Conservation (phyloP, 2,329 filamentous ascomycete genomes). For the Aspergillus piperis region DNA sequence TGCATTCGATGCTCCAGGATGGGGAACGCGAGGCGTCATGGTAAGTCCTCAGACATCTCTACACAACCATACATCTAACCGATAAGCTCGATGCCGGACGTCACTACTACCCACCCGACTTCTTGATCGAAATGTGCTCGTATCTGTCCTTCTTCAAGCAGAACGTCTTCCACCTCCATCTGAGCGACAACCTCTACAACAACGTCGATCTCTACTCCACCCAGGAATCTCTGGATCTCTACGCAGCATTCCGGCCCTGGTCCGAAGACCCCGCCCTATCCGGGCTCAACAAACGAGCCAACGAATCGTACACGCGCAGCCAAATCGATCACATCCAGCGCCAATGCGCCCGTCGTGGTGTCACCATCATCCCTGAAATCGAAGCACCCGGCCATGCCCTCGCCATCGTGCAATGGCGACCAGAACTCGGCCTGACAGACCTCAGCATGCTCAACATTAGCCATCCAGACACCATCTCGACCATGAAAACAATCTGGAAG, state of each 20-base stretch:
- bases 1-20: slow-evolving; percentile 53
- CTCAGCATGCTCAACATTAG: slow-evolving; percentile 56
- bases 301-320: slow-evolving; percentile 55
- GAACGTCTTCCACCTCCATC: slow-evolving; percentile 57
- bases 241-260: slow-evolving; percentile 56
- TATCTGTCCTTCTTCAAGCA: slow-evolving; percentile 63
- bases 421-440: slow-evolving; percentile 52
- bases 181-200: slow-evolving; percentile 55
- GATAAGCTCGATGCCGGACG: slow-evolving; percentile 47
- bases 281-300: slow-evolving; percentile 52
- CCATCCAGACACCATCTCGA: slow-evolving; percentile 54
- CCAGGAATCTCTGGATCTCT: slow-evolving; percentile 49
- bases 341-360: slow-evolving; percentile 53
- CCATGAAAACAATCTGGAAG: slow-evolving; percentile 42
- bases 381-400: slow-evolving; percentile 59
- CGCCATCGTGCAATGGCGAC: slow-evolving; percentile 58
- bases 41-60: slow-evolving; percentile 16
- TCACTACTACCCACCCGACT: slow-evolving; percentile 56
- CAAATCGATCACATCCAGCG: slow-evolving; percentile 55
- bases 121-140: slow-evolving; percentile 56
- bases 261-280: slow-evolving; percentile 50
- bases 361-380: slow-evolving; percentile 59
- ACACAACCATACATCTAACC: slow-evolving; percentile 27
- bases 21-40: slow-evolving; percentile 50
- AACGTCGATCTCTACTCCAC: slow-evolving; percentile 45